Evolutionary conservation across 371 early-diverging fungal species (phyloP), one percentile per base, ranked within the genome.

Genomic region (Actinomucor elegans): DNA sequence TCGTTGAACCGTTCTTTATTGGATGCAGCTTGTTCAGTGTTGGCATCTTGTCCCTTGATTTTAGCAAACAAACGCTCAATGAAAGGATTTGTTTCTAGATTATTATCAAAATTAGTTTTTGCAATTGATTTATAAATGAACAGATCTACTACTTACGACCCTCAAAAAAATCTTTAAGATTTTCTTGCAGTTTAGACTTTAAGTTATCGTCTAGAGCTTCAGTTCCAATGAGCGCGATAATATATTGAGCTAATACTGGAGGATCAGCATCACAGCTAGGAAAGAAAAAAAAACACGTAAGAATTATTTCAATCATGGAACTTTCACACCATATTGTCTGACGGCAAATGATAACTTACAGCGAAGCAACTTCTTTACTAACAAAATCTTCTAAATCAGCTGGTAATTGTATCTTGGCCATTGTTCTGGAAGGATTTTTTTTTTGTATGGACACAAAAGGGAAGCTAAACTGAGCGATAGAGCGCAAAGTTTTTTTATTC

Each of bases 201-300:
- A 79, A 46, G 18, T 66, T 71, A 21, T 59, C 62, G 20, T 60
- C 51, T 14, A 71, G 43, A 44, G 84, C 77, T 52, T 89, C 89
- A 49, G 84, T 86, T 38, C 80, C 81, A 33, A 93, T 70, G 23
- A 93, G 69, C 3, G 92, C 92, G 37, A 90, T 69, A 35, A 91
- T 83, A 61, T 92, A 93, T 37, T 92, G 91, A 7, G 90, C 88
- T 21, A 91, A 64, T 26, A 89, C 89, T 26, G 59, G 61, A 12
- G 91, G 87, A 60, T 92, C 93, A 28, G 91, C 92, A 46, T 92
- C 93, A 53, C 84, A 88, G 24, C 89, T 91, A 60, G 26, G 45
- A 27, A 26, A 36, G 7, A 57, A 29, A 41, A 9, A 34, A n/a
- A 35, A 29, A 49, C 44, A 57, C 52, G 48, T 52, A 18, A 52